phyloP scores from a whole-genome alignment of 2,329 filamentous ascomycete genomes.

The Xylariaceae sp. region DNA sequence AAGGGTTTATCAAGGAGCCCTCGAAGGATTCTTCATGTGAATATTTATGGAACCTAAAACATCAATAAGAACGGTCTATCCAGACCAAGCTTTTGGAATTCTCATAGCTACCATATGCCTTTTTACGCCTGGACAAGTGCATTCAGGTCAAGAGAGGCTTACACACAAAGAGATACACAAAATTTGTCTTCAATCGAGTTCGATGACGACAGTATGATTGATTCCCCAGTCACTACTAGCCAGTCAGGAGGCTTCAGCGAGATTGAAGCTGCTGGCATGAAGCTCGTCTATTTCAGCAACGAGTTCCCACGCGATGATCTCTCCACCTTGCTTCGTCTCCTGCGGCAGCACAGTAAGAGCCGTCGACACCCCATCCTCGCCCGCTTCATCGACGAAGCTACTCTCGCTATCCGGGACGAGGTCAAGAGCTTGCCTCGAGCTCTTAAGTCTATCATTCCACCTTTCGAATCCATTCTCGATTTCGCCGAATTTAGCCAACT shows the following conservation, averaged over 20 bases:
- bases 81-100: too few species aligned
- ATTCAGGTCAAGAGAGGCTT: neutral
- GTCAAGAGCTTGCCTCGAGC: conserved; percentile 29
- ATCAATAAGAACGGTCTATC: too few species aligned
- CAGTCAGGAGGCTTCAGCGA: neutral
- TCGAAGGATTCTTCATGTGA: too few species aligned
- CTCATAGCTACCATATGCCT: neutral
- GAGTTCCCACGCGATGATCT: conserved; percentile 48
- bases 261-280: conserved; percentile 23
- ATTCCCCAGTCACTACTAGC: neutral
- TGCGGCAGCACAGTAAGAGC: conserved; percentile 41
- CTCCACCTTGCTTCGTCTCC: conserved; percentile 36
- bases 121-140: neutral
- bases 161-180: neutral
- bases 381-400: conserved; percentile 40
- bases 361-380: conserved; percentile 35
- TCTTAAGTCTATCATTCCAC: conserved; percentile 31
- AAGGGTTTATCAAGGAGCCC: too few species aligned
- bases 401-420: conserved; percentile 40
- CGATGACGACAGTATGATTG: neutral
- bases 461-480: conserved; percentile 37
- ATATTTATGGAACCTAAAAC: too few species aligned
- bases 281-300: conserved; percentile 44
- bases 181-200: neutral
- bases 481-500: conserved; percentile 35